These are phyloP conservation scores for Phytophthora quininea DNA, from an alignment of 352 stramenopile species.

Conservation along the genomic window DNA sequence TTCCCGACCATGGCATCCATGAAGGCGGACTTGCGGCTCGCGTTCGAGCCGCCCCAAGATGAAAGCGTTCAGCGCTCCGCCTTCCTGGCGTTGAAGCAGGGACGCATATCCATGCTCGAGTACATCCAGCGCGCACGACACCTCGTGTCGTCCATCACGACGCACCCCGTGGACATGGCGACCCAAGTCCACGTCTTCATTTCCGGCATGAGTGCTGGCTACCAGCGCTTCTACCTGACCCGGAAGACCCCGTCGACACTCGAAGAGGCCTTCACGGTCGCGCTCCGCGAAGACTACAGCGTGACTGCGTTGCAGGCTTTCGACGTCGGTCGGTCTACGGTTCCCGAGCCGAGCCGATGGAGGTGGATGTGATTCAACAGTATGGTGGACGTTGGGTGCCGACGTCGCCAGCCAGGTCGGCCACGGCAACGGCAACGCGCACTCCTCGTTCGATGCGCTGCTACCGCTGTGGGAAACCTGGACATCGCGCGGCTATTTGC, in stretches of 20 bases:
- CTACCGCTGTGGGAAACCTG: slow-evolving; percentile 4
- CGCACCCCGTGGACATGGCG: slow-evolving; percentile 17
- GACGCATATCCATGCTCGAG: slow-evolving; percentile 18
- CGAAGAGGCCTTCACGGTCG: slow-evolving; percentile 16
- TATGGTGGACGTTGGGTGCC: background rate
- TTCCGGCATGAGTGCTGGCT: slow-evolving; percentile 17
- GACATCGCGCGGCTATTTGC: slow-evolving; percentile 13
- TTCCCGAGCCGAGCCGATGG: background rate
- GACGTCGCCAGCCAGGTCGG: background rate
- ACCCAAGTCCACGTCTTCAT: slow-evolving; percentile 34
- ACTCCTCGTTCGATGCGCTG: background rate
- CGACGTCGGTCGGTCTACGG: background rate
- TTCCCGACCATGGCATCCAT: slow-evolving; percentile 10
- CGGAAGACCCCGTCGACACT: slow-evolving; percentile 8
- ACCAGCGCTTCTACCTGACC: slow-evolving; percentile 26
- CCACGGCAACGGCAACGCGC: too few relatives aligned
- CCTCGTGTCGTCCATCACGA: slow-evolving; percentile 23
- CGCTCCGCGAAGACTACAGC: slow-evolving; percentile 24
- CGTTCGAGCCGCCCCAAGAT: slow-evolving; percentile 28
- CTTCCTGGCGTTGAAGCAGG: slow-evolving; percentile 23
- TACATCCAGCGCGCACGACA: slow-evolving; percentile 30
- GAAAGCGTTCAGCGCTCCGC: slow-evolving; percentile 6
- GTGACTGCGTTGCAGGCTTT: slow-evolving; percentile 13
- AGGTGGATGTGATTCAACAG: slow-evolving; percentile 3
- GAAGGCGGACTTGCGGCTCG: slow-evolving; percentile 15